Evolutionary conservation across 2,329 filamentous ascomycete species (phyloP).

Genomic region (Pestalotiopsis sp.): DNA sequence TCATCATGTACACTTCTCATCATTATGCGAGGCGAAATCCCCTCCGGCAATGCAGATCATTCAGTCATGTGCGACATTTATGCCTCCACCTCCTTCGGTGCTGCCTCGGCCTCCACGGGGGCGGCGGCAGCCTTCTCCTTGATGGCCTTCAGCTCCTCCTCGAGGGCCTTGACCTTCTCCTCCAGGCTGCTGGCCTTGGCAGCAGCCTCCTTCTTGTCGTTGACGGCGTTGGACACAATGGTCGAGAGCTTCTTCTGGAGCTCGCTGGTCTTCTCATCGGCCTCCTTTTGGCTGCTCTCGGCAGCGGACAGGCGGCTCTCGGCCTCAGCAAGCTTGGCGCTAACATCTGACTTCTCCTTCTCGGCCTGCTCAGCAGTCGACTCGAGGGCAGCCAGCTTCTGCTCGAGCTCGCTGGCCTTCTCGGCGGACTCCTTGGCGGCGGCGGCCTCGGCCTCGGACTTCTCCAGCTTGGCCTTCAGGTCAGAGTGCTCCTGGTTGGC

Average conservation of each 20-base stretch:
- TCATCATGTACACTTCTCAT: constrained; percentile 12
- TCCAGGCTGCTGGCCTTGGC: constrained; percentile 9
- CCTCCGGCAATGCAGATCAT: constrained; percentile 13
- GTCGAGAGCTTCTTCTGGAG: constrained; percentile 20
- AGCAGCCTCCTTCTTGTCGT: constrained; percentile 16
- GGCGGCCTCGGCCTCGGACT: constrained; percentile 4
- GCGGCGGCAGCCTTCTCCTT: constrained; percentile 18
- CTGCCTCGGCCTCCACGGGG: background rate
- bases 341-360: background rate
- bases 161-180: constrained; percentile 19
- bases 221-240: constrained; percentile 17
- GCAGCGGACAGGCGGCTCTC: constrained; percentile 14
- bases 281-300: constrained; percentile 18
- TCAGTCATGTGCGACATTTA: constrained; percentile 13
- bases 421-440: constrained; percentile 18
- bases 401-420: constrained; percentile 17
- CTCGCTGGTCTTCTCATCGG: constrained; percentile 11
- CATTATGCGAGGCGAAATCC: constrained; percentile 4
- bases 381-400: constrained; percentile 20
- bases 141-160: constrained; percentile 21
- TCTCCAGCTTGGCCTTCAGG: constrained; percentile 9
- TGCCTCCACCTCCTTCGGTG: constrained; percentile 4
- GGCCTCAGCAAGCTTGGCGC: constrained; percentile 8
- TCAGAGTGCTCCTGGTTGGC: constrained; percentile 12
- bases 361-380: constrained; percentile 10